Conservation (phyloP, 768 basidiomycete species). For the Coprinellus micaceus region DNA sequence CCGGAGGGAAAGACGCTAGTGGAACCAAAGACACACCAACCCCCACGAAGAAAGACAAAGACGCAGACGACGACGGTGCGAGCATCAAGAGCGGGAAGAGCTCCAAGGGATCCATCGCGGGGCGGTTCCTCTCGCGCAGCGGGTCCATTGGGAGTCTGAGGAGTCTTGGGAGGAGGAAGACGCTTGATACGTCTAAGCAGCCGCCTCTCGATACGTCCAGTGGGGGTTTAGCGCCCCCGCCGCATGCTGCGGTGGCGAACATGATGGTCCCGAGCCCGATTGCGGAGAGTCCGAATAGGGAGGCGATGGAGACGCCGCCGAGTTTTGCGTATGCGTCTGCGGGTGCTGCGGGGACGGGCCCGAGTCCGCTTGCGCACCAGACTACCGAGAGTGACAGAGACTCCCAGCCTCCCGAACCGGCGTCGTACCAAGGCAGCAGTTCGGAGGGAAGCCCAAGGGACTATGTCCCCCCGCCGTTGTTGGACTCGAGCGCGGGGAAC, state of each 20-base stretch:
- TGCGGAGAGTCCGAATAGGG: neutral
- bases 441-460: conserved; percentile 21
- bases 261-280: neutral
- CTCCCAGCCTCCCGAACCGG: no score
- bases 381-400: no score
- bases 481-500: conserved; percentile 38
- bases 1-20: neutral
- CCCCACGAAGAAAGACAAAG: neutral
- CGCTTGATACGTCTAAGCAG: neutral
- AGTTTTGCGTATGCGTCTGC: neutral
- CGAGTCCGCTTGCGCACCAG: neutral
- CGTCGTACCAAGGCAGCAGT: conserved; percentile 13
- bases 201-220: neutral
- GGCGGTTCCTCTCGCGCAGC: no score
- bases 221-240: neutral
- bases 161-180: neutral
- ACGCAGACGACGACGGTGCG: neutral
- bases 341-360: neutral
- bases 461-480: conserved; percentile 36
- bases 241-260: neutral
- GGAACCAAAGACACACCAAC: neutral
- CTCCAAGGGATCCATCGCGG: neutral
- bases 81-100: neutral
- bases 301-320: neutral
- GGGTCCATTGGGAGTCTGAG: neutral